These are phyloP conservation scores for Ambrosia artemisiifolia DNA, from an alignment of 129 eudicot species.

Conservation along the genomic window DNA sequence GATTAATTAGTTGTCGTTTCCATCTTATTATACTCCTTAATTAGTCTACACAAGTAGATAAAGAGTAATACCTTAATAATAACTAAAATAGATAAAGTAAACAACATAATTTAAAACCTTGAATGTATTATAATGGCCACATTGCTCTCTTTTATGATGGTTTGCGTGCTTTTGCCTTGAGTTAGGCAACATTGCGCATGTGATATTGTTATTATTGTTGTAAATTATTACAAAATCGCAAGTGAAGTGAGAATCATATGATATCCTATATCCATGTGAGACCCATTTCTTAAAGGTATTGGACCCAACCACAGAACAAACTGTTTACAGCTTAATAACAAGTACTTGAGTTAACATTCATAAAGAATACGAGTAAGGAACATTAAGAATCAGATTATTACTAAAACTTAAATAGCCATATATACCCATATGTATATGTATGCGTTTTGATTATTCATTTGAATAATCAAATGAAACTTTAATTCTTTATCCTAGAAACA, in stretches of 20 bases:
- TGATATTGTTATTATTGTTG: neutral
- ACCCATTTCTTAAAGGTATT: neutral
- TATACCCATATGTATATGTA: neutral
- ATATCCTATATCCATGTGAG: constrained; percentile 3
- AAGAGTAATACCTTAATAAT: neutral
- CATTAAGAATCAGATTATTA: neutral
- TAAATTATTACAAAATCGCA: neutral
- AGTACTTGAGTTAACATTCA: neutral
- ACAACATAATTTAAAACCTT: neutral
- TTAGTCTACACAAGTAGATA: neutral
- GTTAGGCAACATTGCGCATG: neutral
- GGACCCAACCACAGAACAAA: neutral
- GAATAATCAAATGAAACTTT: too few species aligned
- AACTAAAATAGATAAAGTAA: neutral
- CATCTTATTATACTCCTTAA: neutral
- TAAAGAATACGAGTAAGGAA: neutral
- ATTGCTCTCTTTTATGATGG: neutral
- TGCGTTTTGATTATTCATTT: too few species aligned
- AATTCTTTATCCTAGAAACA: too few species aligned
- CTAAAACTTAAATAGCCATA: neutral
- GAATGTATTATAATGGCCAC: neutral
- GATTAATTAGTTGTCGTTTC: neutral
- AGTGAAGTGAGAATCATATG: neutral
- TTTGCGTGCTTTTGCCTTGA: neutral
- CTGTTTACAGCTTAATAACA: neutral